These are phyloP conservation scores for Pseudonitzschia delicatissima DNA, from an alignment of 108 stramenopile genomes.

Conservation along the genomic window DNA sequence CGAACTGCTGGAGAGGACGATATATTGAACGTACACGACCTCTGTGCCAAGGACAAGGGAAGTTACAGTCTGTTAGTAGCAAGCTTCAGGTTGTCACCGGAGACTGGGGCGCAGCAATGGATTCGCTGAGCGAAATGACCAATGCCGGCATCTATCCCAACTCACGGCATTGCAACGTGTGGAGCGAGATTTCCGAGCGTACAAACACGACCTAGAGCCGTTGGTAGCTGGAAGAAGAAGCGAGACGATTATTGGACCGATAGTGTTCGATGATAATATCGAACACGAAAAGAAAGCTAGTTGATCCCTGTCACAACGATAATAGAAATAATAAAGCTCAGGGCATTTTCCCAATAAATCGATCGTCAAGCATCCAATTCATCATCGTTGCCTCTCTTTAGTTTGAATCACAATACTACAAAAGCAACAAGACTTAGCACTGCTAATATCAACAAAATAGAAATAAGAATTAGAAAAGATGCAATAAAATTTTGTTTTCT, in stretches of 20 bases:
- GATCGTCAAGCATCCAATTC: no score
- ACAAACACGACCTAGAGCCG: conserved; percentile 44
- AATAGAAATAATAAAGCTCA: no score
- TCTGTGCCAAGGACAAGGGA: conserved; percentile 67
- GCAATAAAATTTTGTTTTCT: no score
- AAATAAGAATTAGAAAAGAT: no score
- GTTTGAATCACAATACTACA: no score
- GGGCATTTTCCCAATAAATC: no score
- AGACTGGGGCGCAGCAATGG: conserved; percentile 64
- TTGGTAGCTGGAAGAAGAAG: conserved; percentile 64
- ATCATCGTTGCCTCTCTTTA: no score
- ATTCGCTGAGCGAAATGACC: conserved; percentile 66
- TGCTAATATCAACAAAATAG: no score
- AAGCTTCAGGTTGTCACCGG: conserved; percentile 60
- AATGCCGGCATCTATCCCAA: conserved; percentile 70
- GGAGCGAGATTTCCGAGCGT: conserved; percentile 70
- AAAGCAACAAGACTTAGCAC: no score
- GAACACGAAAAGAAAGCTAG: not conserved
- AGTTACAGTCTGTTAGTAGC: conserved; percentile 73
- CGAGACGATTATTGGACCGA: conserved; percentile 61
- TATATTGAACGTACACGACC: conserved; percentile 46
- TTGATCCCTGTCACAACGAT: not conserved
- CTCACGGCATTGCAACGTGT: conserved; percentile 60
- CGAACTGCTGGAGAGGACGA: conserved; percentile 48
- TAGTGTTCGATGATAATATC: conserved; percentile 33